phyloP scores from a whole-genome alignment of 768 basidiomycete genomes.

The Cystobasidium tubakii region DNA sequence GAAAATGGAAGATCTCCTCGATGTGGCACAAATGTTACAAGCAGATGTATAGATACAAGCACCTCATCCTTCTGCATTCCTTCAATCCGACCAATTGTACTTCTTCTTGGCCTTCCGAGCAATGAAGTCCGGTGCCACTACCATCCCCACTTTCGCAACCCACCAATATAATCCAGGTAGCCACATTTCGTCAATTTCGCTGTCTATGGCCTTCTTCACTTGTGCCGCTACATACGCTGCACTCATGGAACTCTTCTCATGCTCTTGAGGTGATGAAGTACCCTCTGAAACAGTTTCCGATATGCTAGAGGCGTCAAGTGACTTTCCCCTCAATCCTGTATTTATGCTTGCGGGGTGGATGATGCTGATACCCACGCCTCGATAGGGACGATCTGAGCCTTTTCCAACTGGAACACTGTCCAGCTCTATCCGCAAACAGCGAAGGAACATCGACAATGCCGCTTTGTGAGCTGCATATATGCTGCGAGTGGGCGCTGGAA shows the following conservation, averaged over 20 bases:
- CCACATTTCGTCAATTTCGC: conserved; percentile 22
- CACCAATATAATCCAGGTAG: conserved; percentile 32
- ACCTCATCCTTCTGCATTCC: too few relatives aligned
- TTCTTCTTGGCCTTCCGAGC: conserved; percentile 22
- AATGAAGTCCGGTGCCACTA: conserved; percentile 9
- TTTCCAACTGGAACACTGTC: conserved; percentile 11
- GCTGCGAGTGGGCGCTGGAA: conserved; percentile 35
- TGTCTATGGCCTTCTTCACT: conserved; percentile 7
- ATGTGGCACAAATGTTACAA: too few relatives aligned
- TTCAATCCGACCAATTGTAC: conserved; percentile 14
- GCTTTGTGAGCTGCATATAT: conserved; percentile 33
- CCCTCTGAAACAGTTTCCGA: neutral
- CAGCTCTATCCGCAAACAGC: conserved; percentile 27
- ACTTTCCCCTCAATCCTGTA: conserved; percentile 5
- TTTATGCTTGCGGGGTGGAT: conserved; percentile 33
- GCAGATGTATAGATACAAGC: neutral
- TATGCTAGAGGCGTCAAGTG: conserved; percentile 1
- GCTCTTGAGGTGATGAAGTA: neutral
- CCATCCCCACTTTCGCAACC: neutral
- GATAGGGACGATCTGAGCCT: neutral
- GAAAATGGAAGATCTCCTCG: neutral
- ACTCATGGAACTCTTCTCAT: conserved; percentile 16
- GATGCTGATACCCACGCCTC: conserved; percentile 6
- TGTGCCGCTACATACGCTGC: conserved; percentile 22
- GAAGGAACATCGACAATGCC: conserved; percentile 12